Conservation (phyloP, 352 stramenopile genomes). For the Blastocystis sp. region DNA sequence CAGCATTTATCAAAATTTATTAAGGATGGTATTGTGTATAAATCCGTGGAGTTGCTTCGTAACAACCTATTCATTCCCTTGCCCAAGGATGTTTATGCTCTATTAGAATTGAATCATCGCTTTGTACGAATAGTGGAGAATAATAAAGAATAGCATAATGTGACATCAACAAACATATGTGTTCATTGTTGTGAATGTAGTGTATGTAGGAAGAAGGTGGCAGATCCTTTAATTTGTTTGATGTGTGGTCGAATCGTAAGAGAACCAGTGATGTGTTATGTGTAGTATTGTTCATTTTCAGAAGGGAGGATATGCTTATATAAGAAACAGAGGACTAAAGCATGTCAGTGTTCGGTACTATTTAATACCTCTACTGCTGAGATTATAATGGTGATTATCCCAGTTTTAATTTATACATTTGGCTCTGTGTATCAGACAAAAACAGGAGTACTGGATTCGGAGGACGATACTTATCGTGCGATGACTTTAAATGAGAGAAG, state of each 20-base stretch:
- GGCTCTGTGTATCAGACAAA: slow-evolving; percentile 32
- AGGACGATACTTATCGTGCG: neutral
- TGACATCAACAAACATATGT: neutral
- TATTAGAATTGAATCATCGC: neutral
- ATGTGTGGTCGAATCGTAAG: slow-evolving; percentile 25
- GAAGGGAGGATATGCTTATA: neutral
- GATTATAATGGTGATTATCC: neutral
- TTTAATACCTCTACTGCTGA: neutral
- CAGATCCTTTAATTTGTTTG: slow-evolving; percentile 4
- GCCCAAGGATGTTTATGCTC: neutral
- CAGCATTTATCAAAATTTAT: no score
- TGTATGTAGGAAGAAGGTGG: neutral
- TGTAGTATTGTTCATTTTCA: slow-evolving; percentile 3
- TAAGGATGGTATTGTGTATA: neutral
- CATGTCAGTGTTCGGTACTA: neutral
- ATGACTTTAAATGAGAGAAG: neutral
- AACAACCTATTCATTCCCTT: neutral
- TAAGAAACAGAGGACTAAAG: neutral
- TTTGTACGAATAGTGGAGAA: neutral
- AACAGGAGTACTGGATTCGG: neutral
- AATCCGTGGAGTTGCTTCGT: neutral
- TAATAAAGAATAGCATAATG: slow-evolving; percentile 1
- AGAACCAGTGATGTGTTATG: neutral
- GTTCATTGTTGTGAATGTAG: neutral
- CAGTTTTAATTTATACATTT: neutral